Percentiles rank a stretch among this genome's conserved stretches.
Conservation (phyloP, 306 rosid species). For the Hippophae gyantsensis region DNA sequence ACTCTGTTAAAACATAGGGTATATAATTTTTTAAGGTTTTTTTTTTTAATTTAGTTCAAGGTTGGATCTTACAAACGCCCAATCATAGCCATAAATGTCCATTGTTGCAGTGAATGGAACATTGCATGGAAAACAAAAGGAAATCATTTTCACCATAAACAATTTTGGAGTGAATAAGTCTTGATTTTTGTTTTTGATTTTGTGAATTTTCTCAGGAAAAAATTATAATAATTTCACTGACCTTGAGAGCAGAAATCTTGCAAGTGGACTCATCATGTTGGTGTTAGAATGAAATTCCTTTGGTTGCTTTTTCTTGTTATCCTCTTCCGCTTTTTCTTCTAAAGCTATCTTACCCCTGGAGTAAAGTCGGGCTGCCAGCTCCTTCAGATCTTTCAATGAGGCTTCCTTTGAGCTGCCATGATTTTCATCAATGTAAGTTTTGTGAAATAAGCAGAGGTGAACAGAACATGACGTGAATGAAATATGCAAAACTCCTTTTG, state of each 20-base stretch:
- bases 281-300: constrained; percentile 56
- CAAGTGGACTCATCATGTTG: constrained; percentile 85
- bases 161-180: background rate
- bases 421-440: constrained; percentile 7
- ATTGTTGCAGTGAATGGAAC: too few relatives aligned
- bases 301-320: constrained; percentile 50
- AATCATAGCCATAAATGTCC: too few relatives aligned
- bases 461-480: background rate
- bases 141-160: background rate
- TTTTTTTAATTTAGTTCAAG: too few relatives aligned
- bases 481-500: background rate
- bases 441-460: background rate
- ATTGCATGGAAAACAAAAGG: too few relatives aligned
- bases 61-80: too few relatives aligned
- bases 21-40: too few relatives aligned
- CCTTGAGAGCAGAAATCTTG: constrained; percentile 97
- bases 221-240: constrained; percentile 22
- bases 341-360: constrained; percentile 34
- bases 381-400: constrained; percentile 71
- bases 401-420: constrained; percentile 68
- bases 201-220: background rate
- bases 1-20: too few relatives aligned
- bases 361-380: constrained; percentile 51
- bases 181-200: background rate
- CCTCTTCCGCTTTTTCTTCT: constrained; percentile 44